Evolutionary conservation across 2,329 filamentous ascomycete genomes (phyloP).

Genomic region (Colletotrichum sp.): DNA sequence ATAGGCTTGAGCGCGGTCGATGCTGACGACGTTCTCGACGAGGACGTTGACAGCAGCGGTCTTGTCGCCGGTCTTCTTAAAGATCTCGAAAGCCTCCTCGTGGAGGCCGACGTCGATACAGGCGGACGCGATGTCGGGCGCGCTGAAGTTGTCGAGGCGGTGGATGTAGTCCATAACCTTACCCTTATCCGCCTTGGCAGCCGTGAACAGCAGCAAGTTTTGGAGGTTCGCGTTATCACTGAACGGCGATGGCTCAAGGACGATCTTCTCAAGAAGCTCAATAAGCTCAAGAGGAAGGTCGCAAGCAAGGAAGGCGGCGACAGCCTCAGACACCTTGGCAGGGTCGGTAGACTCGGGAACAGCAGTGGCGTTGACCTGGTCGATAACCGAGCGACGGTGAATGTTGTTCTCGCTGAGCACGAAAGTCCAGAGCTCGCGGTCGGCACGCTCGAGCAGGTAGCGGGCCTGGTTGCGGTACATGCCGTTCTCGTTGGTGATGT

Average conservation of each 20-base stretch:
- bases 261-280: conserved; percentile 98
- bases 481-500: conserved; percentile 98
- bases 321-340: conserved; percentile 92
- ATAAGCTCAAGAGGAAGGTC: conserved; percentile 95
- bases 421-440: conserved; percentile 91
- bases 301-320: conserved; percentile 88
- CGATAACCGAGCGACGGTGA: conserved; percentile 89
- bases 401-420: conserved; percentile 96
- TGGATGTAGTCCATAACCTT: conserved; percentile 97
- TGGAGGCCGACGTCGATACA: conserved; percentile 94
- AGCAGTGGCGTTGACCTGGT: conserved; percentile 95
- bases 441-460: conserved; percentile 89
- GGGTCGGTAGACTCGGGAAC: conserved; percentile 93
- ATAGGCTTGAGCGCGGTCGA: conserved; percentile 94
- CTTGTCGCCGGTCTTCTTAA: conserved; percentile 96
- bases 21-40: conserved; percentile 96
- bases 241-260: conserved; percentile 98
- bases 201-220: conserved; percentile 94
- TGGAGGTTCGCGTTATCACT: conserved; percentile 97
- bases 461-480: conserved; percentile 99
- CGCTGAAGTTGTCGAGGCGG: conserved; percentile 84
- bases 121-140: conserved; percentile 89
- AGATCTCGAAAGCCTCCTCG: conserved; percentile 97
- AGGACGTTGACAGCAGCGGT: conserved; percentile 87
- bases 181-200: conserved; percentile 93